These are phyloP conservation scores for Xylariaceae sp. DNA, from an alignment of 2,329 filamentous ascomycete genomes.

Conservation along the genomic window DNA sequence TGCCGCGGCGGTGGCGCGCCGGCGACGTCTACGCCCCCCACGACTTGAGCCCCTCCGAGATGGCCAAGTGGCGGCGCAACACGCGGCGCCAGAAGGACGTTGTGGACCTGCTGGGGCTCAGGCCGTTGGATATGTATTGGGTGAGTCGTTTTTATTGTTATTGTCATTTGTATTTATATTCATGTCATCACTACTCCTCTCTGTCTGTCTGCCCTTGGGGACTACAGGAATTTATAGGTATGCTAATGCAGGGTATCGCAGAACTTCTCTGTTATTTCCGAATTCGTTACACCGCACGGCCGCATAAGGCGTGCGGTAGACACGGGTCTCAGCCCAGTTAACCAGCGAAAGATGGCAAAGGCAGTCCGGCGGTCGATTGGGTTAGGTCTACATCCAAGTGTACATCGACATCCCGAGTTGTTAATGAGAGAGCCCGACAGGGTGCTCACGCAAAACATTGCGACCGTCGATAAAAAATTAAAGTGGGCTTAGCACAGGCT, in stretches of 20 bases:
- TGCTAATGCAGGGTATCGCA: conserved; percentile 44
- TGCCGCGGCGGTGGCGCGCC: conserved; percentile 71
- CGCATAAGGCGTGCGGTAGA: conserved; percentile 78
- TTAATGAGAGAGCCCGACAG: conserved; percentile 50
- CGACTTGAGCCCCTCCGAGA: conserved; percentile 79
- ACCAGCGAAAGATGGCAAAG: conserved; percentile 93
- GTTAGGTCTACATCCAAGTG: conserved; percentile 88
- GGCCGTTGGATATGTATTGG: conserved; percentile 86
- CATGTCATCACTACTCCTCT: neutral
- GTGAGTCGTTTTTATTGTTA: conserved; percentile 54
- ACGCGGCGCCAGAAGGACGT: conserved; percentile 67
- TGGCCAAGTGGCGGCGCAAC: conserved; percentile 76
- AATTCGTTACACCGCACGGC: conserved; percentile 84
- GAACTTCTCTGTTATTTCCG: conserved; percentile 92
- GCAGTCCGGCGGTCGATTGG: conserved; percentile 88
- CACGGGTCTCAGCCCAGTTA: conserved; percentile 83
- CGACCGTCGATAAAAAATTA: conserved; percentile 18
- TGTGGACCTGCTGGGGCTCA: conserved; percentile 79
- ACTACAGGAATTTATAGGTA: neutral
- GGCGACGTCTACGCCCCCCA: conserved; percentile 93
- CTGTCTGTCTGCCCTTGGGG: neutral
- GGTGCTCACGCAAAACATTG: conserved; percentile 27
- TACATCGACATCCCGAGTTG: conserved; percentile 87
- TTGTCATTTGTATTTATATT: neutral
- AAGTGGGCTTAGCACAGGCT: conserved; percentile 8